These are phyloP conservation scores for Phyllachora maydis DNA, from an alignment of 2,329 filamentous ascomycete genomes.

Conservation along the genomic window DNA sequence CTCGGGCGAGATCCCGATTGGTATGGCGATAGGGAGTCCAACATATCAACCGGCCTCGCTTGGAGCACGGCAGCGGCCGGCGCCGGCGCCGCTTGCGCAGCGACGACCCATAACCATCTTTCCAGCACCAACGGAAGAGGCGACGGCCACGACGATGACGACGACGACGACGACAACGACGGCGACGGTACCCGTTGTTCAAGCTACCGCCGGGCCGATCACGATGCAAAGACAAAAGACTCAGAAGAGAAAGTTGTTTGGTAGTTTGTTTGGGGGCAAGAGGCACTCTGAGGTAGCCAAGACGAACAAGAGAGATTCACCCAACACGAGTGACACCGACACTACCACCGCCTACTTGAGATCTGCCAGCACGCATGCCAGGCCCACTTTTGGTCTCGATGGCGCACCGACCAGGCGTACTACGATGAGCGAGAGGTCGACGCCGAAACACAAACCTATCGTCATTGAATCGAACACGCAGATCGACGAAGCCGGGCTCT, in stretches of 20 bases:
- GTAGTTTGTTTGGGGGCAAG: conserved; percentile 22
- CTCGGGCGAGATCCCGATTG: conserved; percentile 33
- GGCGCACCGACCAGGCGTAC: conserved; percentile 13
- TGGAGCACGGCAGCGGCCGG: no score
- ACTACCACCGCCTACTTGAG: conserved; percentile 5
- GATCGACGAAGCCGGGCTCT: no score
- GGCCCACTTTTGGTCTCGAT: conserved; percentile 2
- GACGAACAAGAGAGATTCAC: no score
- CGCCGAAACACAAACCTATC: conserved; percentile 19
- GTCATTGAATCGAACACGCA: conserved; percentile 20
- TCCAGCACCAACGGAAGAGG: conserved; percentile 1
- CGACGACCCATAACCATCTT: no score
- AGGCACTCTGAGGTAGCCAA: conserved; percentile 13
- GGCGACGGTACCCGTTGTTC: no score
- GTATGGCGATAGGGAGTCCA: conserved; percentile 57
- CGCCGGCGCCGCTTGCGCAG: no score
- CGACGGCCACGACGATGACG: no score
- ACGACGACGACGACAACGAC: no score
- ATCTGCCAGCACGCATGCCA: conserved; percentile 2
- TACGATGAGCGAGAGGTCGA: conserved; percentile 11
- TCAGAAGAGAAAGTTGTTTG: conserved; percentile 39
- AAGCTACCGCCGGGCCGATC: no score
- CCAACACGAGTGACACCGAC: no score
- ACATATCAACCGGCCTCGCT: no score
- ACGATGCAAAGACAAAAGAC: conserved; percentile 27